phyloP scores from a whole-genome alignment of 2,329 filamentous ascomycete genomes.

The Diaporthe longicolla region DNA sequence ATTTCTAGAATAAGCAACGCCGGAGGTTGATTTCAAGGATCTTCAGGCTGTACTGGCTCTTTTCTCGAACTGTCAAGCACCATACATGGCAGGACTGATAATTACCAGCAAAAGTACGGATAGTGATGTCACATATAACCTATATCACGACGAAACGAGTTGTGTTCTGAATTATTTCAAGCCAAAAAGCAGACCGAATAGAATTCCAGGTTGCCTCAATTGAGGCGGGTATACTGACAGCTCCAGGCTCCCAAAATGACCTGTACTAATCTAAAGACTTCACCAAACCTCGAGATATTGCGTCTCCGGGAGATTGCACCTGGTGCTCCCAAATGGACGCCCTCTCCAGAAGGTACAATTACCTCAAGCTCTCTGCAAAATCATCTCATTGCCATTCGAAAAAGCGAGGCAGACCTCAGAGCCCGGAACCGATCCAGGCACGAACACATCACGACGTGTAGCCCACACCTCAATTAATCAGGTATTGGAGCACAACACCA shows the following conservation, averaged over 20 bases:
- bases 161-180: not conserved
- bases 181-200: not conserved
- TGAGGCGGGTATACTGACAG: conserved; percentile 41
- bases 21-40: no score
- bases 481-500: conserved; percentile 3
- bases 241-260: conserved; percentile 33
- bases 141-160: no score
- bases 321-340: no score
- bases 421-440: not conserved
- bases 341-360: not conserved
- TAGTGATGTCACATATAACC: not conserved
- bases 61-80: not conserved
- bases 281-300: not conserved
- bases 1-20: no score
- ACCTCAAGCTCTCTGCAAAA: not conserved
- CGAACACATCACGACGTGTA: not conserved
- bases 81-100: not conserved
- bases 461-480: not conserved
- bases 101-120: not conserved
- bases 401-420: not conserved
- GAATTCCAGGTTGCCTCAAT: conserved; percentile 34
- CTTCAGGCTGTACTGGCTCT: not conserved
- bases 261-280: conserved; percentile 10
- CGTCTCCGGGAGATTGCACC: no score
- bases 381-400: not conserved